These are phyloP conservation scores for Fonsecaea nubica DNA, from an alignment of 2,329 filamentous ascomycete genomes.

Conservation along the genomic window DNA sequence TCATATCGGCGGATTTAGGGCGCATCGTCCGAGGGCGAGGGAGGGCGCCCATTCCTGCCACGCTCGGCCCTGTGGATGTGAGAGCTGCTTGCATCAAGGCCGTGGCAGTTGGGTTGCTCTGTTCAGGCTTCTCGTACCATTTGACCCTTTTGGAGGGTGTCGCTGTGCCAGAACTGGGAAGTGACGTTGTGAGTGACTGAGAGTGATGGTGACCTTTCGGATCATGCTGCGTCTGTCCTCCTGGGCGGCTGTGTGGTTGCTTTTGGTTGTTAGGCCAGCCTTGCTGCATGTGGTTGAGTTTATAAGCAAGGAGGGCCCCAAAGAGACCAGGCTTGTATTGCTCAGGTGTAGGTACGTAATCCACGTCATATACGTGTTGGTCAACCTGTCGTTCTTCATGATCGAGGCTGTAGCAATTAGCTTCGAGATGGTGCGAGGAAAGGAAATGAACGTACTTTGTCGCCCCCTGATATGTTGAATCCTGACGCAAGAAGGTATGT, in stretches of 20 bases:
- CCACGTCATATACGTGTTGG: conserved; percentile 32
- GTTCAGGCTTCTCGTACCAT: conserved; percentile 40
- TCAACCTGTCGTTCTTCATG: not conserved
- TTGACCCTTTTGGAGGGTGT: conserved; percentile 39
- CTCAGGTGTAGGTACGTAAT: conserved; percentile 35
- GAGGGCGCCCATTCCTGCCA: conserved; percentile 12
- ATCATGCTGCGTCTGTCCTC: conserved; percentile 17
- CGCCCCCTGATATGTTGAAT: conserved; percentile 1
- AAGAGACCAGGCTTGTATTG: conserved; percentile 37
- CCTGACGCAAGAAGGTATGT: conserved; percentile 11
- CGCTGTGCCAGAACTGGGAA: conserved; percentile 26
- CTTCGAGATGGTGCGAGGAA: not conserved
- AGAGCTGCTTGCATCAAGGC: conserved; percentile 29
- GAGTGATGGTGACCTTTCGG: conserved; percentile 10
- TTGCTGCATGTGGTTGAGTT: conserved; percentile 31
- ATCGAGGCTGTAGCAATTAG: conserved; percentile 6
- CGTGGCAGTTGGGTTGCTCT: conserved; percentile 20
- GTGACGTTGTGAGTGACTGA: conserved; percentile 13
- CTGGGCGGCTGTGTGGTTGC: conserved; percentile 8
- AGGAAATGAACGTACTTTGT: conserved; percentile 2
- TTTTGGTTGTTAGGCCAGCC: conserved; percentile 15
- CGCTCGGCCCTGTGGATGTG: conserved; percentile 20
- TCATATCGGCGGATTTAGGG: conserved; percentile 29
- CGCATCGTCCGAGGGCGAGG: conserved; percentile 23
- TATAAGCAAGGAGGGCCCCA: conserved; percentile 35